Evolutionary conservation across 192 early-diverging fungal genomes (phyloP).

Genomic region (Dimargaris cristalligena): DNA sequence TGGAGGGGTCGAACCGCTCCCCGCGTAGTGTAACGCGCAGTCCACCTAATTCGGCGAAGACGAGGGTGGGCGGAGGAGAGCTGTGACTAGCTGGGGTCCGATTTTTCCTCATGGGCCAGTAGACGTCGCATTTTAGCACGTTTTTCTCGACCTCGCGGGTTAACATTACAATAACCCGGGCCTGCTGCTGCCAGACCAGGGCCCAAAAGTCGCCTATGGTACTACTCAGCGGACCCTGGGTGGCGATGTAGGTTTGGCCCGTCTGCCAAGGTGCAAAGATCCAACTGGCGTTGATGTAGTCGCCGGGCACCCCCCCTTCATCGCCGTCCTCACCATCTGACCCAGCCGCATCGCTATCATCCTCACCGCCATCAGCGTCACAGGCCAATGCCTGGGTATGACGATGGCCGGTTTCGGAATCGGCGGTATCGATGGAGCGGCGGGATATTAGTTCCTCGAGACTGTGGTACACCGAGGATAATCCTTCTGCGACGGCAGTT

Average conservation of each 20-base stretch:
- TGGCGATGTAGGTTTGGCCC: conserved; percentile 55
- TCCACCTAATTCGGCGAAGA: too few relatives aligned
- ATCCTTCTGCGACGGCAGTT: neutral
- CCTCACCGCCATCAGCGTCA: neutral
- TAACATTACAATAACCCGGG: conserved; percentile 71
- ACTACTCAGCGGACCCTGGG: conserved; percentile 68
- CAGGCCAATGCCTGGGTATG: too few relatives aligned
- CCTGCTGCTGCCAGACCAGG: conserved; percentile 68
- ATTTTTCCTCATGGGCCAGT: too few relatives aligned
- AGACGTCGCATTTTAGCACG: conserved; percentile 60
- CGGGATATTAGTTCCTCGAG: neutral
- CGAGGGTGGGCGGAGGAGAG: too few relatives aligned
- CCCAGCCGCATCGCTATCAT: neutral
- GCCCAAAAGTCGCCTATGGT: conserved; percentile 79
- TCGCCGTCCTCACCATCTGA: neutral
- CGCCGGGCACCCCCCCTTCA: too few relatives aligned
- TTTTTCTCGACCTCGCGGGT: conserved; percentile 62
- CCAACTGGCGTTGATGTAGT: conserved; percentile 80
- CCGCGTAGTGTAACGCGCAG: conserved; percentile 14
- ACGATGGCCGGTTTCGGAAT: neutral
- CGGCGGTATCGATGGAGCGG: neutral
- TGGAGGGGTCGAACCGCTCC: conserved; percentile 33
- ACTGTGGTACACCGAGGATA: neutral
- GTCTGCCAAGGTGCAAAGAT: conserved; percentile 26
- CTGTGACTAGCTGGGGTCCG: too few relatives aligned